Evolutionary conservation across 768 basidiomycete genomes (phyloP).

Genomic region (Boletus pseudopeckii): DNA sequence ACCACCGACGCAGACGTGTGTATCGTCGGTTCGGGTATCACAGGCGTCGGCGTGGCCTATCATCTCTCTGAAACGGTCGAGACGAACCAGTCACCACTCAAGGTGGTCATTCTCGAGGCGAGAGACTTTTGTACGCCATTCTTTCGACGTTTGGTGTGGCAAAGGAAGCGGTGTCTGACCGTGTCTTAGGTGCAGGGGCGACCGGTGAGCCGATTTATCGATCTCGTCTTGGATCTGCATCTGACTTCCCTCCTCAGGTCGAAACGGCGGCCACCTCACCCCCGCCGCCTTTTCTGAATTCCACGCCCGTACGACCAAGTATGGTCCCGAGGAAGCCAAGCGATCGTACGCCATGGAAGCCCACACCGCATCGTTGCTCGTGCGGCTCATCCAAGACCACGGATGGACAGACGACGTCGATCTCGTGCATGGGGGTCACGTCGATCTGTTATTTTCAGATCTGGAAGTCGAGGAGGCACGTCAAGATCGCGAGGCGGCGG

Average conservation of each 20-base stretch:
- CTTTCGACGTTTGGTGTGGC: not conserved
- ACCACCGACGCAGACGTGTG: conserved; percentile 64
- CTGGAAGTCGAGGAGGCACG: conserved; percentile 38
- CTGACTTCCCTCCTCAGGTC: conserved; percentile 40
- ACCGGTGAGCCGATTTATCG: conserved; percentile 47
- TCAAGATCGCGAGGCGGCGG: conserved; percentile 52
- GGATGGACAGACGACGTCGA: conserved; percentile 52
- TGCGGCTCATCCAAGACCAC: conserved; percentile 45
- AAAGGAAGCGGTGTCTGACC: not conserved
- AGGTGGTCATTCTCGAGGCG: conserved; percentile 73
- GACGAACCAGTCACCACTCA: conserved; percentile 31
- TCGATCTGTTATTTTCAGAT: conserved; percentile 46
- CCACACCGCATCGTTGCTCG: conserved; percentile 47
- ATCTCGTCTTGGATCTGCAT: not conserved
- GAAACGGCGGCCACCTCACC: conserved; percentile 78
- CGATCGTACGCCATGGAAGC: conserved; percentile 54
- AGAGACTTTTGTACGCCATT: conserved; percentile 71
- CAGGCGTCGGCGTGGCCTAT: conserved; percentile 72
- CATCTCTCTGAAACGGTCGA: conserved; percentile 48
- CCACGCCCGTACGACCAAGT: conserved; percentile 29
- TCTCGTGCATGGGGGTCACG: conserved; percentile 55
- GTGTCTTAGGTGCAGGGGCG: conserved; percentile 59
- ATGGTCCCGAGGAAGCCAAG: conserved; percentile 54
- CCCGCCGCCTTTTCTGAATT: conserved; percentile 50
- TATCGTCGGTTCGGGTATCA: conserved; percentile 78